Evolutionary conservation across 305 asterid species (phyloP).

Genomic region (Solanum aculeatissimum): DNA sequence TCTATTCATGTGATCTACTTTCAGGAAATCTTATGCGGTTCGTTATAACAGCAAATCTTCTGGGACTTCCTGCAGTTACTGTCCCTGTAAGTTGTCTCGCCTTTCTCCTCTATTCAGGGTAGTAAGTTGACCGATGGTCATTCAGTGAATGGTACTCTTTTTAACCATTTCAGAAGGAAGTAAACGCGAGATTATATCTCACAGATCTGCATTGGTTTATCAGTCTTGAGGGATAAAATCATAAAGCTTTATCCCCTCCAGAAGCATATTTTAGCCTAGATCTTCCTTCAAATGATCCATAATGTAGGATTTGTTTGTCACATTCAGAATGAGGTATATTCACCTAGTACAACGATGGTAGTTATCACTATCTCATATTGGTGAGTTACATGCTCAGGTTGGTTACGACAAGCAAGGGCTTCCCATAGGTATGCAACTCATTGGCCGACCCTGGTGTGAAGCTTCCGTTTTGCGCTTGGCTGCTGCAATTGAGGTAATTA

Average conservation of each 20-base stretch:
- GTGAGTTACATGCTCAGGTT: conserved; percentile 31
- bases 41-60: conserved; percentile 62
- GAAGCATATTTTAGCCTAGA: not conserved
- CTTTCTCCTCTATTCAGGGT: not conserved
- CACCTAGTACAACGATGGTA: not conserved
- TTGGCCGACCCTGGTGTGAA: conserved; percentile 98
- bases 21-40: conserved; percentile 88
- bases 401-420: conserved; percentile 97
- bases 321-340: not conserved
- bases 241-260: not conserved
- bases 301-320: not conserved
- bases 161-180: not conserved
- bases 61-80: conserved; percentile 89
- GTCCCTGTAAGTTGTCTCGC: conserved; percentile 56
- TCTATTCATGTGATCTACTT: not conserved
- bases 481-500: conserved; percentile 68
- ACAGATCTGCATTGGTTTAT: not conserved
- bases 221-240: not conserved
- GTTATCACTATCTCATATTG: not conserved
- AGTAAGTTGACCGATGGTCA: not conserved
- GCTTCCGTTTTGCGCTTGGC: conserved; percentile 85
- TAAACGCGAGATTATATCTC: not conserved
- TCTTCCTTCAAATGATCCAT: not conserved
- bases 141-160: not conserved
- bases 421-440: conserved; percentile 85